Evolutionary conservation across 352 stramenopile genomes (phyloP), one percentile per base, ranked within the genome.

Genomic region (Paralagenidium karlingii): DNA sequence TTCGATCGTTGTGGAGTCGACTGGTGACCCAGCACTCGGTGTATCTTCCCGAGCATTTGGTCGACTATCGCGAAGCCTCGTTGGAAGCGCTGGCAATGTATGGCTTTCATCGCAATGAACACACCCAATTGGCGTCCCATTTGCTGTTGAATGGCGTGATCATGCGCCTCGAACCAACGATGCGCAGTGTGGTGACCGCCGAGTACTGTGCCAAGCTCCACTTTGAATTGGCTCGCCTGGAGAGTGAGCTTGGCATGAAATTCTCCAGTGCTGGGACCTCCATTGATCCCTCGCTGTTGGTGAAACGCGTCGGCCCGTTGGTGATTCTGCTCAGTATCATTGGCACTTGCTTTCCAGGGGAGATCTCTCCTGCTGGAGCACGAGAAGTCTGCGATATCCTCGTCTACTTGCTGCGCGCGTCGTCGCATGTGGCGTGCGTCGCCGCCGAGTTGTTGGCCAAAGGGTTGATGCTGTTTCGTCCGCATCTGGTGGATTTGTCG

Each of bases 1-100:
- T 89, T 29, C 78, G 88, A 53, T 62, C 87, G 9, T 47, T 91
- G 3, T 91, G 78, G 78, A 91, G 78, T 37, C 78, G 88, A 43
- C 49, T 91, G 1, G 84, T 91, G 29, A 91, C 78, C 1, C 78
- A 89, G 34, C 73, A 88, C 42, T 85, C 75, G 11, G 68, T 91
- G 2, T 71, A 83, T 4, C 48, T 91, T 7, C 73, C 78, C 4
- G 75, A 88, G 26, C 79, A 76, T 22, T 58, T 87, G 5, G 58
- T 63, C 24, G 48, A 60, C 20, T 87, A 82, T 33, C 54, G 63
- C 8, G 78, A 89, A 39, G 71, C 75, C 15, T 74, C 75, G 30
- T 50, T 91, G 4, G 75, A 89, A 27, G 64, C 63, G 24, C 54
- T 91, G 11, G 75, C 78, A 15, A 66, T 63, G 1, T 89, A 78